Conservation (phyloP, 805 yeast genomes). For the Sungouiozyma intestinalis region DNA sequence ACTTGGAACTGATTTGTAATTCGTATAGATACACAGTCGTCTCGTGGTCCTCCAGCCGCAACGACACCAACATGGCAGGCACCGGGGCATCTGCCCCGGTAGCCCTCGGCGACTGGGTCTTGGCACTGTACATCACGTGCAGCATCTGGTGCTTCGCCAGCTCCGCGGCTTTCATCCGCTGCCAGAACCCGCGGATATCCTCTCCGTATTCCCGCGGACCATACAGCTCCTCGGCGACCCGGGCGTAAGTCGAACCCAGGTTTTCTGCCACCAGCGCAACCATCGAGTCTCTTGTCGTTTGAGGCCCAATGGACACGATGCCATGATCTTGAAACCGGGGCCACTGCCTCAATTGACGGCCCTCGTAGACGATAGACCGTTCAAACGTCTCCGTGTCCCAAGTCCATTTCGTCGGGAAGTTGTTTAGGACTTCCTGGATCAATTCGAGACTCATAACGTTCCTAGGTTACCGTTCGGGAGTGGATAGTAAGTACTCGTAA, state of each 20-base stretch:
- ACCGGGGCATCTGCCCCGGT: neutral
- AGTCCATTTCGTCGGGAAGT: neutral
- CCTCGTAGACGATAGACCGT: neutral
- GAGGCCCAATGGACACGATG: neutral
- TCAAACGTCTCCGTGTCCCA: neutral
- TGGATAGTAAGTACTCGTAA: neutral
- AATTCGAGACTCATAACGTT: neutral
- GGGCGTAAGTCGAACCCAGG: neutral
- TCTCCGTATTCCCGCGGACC: neutral
- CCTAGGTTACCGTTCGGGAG: neutral
- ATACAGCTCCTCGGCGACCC: neutral
- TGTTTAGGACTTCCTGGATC: neutral
- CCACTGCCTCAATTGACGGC: neutral
- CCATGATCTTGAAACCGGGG: neutral
- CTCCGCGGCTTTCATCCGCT: neutral
- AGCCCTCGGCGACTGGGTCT: neutral
- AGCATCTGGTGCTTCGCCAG: neutral
- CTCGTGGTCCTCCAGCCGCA: neutral
- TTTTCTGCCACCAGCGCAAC: neutral
- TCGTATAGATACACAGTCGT: neutral
- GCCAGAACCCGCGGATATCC: neutral
- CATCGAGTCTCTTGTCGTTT: neutral
- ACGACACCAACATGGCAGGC: neutral
- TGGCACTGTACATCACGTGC: neutral
- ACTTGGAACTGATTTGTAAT: neutral